Percentiles rank a stretch among this genome's conserved stretches.
phyloP scores from a whole-genome alignment of 345 rosid genomes.

The Combretum micranthum region DNA sequence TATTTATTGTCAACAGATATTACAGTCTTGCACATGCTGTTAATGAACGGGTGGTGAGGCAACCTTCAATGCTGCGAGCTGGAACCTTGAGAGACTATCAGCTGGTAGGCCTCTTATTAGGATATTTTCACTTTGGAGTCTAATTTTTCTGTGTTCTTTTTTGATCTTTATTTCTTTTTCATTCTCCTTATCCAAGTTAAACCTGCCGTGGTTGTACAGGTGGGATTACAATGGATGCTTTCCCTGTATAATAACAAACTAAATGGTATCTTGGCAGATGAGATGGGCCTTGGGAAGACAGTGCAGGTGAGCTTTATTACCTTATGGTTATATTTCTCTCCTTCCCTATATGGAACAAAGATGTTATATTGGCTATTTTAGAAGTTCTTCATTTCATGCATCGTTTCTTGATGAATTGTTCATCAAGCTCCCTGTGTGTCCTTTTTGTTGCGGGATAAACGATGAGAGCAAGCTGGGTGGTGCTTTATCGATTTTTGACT shows the following conservation, averaged over 20 bases:
- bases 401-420: not conserved
- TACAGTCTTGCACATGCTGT: slow-evolving; percentile 98
- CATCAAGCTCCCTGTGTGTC: too few relatives aligned
- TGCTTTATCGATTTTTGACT: not conserved
- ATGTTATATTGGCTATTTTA: not conserved
- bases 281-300: slow-evolving; percentile 99
- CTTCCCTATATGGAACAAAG: not conserved
- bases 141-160: slow-evolving; percentile 8
- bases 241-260: slow-evolving; percentile 95
- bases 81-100: slow-evolving; percentile 98
- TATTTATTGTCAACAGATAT: slow-evolving; percentile 44
- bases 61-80: slow-evolving; percentile 92
- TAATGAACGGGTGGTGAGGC: slow-evolving; percentile 76
- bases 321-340: slow-evolving; percentile 4
- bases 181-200: slow-evolving; percentile 4
- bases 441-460: too few relatives aligned
- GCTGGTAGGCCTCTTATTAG: slow-evolving; percentile 55
- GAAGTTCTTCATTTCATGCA: not conserved
- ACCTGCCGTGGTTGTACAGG: slow-evolving; percentile 37
- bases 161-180: not conserved
- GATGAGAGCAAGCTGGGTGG: too few relatives aligned
- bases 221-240: slow-evolving; percentile 99
- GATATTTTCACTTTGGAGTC: not conserved
- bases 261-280: slow-evolving; percentile 99
- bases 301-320: slow-evolving; percentile 62